Evolutionary conservation across 805 yeast genomes (phyloP), one percentile per base, ranked within the genome.

Genomic region (Teunomyces kruisii): DNA sequence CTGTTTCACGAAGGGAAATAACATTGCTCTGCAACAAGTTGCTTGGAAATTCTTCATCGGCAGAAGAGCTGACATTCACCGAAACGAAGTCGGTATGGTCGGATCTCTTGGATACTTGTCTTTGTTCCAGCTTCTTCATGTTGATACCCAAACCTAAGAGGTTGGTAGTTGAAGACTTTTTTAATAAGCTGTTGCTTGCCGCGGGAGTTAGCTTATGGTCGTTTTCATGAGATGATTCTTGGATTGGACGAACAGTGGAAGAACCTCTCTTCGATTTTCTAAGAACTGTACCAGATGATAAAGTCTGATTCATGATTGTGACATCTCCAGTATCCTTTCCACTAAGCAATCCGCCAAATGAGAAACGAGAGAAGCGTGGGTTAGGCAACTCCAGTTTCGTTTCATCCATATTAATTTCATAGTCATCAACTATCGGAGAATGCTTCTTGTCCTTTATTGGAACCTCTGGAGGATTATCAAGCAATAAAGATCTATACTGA

Each of bases 361-460:
- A 70, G 42, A 72, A 61, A 30, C 67, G 58, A 0, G 77, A 72
- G 44, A 72, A 72, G 29, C 71, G 54, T 9, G 76, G 76, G 42
- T 72, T 72, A 6, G 77, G 77, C 32, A 9, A 29, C 38, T 8
- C 32, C 32, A 10, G 39, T 39, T 14, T 40, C 44, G 46, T 7
- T 32, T 50, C 42, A 27, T 43, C 39, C 44, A 44, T 19, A 31
- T 40, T 41, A 32, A 38, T 12, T 29, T 47, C 42, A 14, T 26
- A 17, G 14, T 37, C 31, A 17, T 30, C 31, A 13, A 29, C 9
- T 13, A 28, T 24, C 12, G 16, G 13, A 36, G 48, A 45, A 30
- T 14, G 26, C 4, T 41, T 51, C 9, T 32, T 32, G 10, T 47
- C 46, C 2, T 42, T 39, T 22, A 32, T n/a, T 6, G 19, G 13